Conservation (phyloP, 768 basidiomycete genomes). For the Leccinum subgranulosum region DNA sequence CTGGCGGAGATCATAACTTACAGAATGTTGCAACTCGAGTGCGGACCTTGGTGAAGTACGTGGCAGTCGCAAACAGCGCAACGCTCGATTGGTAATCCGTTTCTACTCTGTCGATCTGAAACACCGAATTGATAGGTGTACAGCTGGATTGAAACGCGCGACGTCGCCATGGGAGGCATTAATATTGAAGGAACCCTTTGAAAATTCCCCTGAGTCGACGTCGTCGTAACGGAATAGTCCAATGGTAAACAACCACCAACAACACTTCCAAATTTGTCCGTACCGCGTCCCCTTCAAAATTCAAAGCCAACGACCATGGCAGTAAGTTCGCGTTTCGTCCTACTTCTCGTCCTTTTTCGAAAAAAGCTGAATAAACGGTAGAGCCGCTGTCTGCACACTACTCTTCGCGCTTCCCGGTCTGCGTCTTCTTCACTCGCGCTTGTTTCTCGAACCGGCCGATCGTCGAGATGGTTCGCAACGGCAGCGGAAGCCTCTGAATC, state of each 20-base stretch:
- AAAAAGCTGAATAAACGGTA: constrained; percentile 2
- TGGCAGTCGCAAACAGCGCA: neutral
- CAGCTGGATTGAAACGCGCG: neutral
- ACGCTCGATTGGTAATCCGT: neutral
- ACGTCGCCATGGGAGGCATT: neutral
- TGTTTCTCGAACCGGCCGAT: constrained; percentile 28
- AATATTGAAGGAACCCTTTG: neutral
- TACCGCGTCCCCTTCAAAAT: constrained; percentile 7
- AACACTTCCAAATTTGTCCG: constrained; percentile 21
- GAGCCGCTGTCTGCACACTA: constrained; percentile 19
- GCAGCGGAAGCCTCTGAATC: constrained; percentile 38
- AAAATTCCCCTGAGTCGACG: too few relatives aligned
- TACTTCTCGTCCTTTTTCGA: neutral
- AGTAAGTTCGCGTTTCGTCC: constrained; percentile 15
- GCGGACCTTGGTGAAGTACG: neutral
- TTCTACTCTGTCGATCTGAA: neutral
- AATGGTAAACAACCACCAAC: constrained; percentile 14
- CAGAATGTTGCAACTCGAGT: neutral
- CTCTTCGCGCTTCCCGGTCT: constrained; percentile 19
- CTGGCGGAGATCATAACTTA: neutral
- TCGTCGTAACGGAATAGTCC: too few relatives aligned
- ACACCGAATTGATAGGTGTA: neutral
- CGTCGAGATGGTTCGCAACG: constrained; percentile 56
- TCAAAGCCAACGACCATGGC: constrained; percentile 22
- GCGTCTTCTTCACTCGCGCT: constrained; percentile 11